Conservation (phyloP, 371 early-diverging fungal genomes). For the Haplosporangium sp. region DNA sequence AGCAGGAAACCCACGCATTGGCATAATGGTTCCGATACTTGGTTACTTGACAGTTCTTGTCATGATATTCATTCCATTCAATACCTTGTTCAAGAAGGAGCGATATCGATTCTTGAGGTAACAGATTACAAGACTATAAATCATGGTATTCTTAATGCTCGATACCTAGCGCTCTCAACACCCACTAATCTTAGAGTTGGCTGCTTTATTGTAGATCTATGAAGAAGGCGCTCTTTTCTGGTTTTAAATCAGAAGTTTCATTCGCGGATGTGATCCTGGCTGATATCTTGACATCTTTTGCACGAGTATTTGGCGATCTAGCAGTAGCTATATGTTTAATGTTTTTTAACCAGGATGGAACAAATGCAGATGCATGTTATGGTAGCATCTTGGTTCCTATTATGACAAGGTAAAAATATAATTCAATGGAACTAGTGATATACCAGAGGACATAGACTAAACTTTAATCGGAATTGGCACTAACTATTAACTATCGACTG, state of each 20-base stretch:
- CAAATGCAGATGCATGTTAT: slow-evolving; percentile 60
- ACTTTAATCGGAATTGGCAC: neutral
- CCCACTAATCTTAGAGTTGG: neutral
- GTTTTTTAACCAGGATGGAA: slow-evolving; percentile 55
- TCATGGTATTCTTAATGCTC: neutral
- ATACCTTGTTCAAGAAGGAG: slow-evolving; percentile 68
- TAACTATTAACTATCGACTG: too few species aligned
- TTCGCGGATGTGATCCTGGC: slow-evolving; percentile 91
- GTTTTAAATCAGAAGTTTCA: slow-evolving; percentile 69
- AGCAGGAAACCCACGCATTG: slow-evolving; percentile 32
- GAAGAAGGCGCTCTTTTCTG: slow-evolving; percentile 59
- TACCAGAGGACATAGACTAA: neutral
- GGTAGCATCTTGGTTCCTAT: slow-evolving; percentile 67
- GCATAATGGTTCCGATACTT: slow-evolving; percentile 60
- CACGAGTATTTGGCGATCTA: slow-evolving; percentile 88
- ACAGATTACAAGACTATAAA: neutral
- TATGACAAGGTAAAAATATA: slow-evolving; percentile 63
- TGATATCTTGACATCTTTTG: slow-evolving; percentile 93
- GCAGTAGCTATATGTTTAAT: slow-evolving; percentile 68
- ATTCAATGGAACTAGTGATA: too few species aligned
- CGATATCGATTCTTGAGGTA: slow-evolving; percentile 75
- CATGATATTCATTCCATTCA: slow-evolving; percentile 67
- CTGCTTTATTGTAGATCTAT: slow-evolving; percentile 32
- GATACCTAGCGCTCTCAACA: neutral
- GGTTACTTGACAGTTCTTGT: slow-evolving; percentile 66